Evolutionary conservation across 495 filamentous ascomycete species (phyloP), one percentile per base, ranked within the genome.

Genomic region (Neurospora sublineolata): DNA sequence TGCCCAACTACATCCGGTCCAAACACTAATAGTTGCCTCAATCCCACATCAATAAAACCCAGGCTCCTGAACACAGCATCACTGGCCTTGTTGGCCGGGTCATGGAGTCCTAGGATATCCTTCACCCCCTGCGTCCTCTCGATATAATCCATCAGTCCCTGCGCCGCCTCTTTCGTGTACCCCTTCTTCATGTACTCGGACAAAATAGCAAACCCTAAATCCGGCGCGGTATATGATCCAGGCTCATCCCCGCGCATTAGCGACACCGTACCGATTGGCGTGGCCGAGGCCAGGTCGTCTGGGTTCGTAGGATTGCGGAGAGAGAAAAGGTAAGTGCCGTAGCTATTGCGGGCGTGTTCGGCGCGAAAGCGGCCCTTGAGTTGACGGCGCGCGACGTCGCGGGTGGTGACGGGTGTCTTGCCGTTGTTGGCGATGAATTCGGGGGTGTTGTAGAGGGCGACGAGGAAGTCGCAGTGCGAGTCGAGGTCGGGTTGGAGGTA

Each of bases 161-260:
- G 75, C 30, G 73, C 75, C 0, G 80, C 82, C 72, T 84, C 82
- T 20, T 79, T 78, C 8, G 81, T 77, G 73, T 82, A 83, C 3
- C 82, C 82, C 71, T 79, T 81, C 3, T 79, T 75, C 72, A 75
- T 77, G 10, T 82, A 70, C 67, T 74, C 73, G 0, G 77, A 76
- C 30, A 83, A 38, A 14, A 83, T 76, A 3, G 75, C 75, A 69
- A 77, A 84, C 4, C 82, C 80, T 1, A 84, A 33, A 68, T 83
- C 82, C 0, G 82, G 82, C 12, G 71, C 75, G 0, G 67, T 14
- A 67, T 81, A 81, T 5, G 70, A 36, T 5, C 74, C 41, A 2
- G 75, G 75, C 20, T 76, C 73, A 38, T 75, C 70, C 0, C 80
- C 80, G 16, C 77, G 75, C 75, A 78, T 78, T 0, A 82, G 75